Percentiles rank a stretch among this genome's conserved stretches.
Evolutionary conservation across 768 basidiomycete genomes (phyloP).

Genomic region (Lactifluus piperatus): DNA sequence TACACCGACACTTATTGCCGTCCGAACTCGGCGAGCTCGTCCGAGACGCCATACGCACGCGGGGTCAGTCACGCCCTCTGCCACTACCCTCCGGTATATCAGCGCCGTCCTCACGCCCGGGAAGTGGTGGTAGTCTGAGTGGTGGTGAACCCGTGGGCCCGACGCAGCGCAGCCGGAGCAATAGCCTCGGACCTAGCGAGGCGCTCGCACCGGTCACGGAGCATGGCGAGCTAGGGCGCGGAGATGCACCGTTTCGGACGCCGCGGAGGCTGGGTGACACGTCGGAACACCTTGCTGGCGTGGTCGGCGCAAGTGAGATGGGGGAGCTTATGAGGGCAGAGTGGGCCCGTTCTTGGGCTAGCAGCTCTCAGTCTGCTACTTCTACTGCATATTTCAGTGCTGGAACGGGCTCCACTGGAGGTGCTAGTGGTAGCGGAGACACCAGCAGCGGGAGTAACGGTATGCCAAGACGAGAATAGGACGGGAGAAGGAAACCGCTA

Average conservation of each 20-base stretch:
- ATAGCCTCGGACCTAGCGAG: conserved; percentile 13
- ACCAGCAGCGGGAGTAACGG: not conserved
- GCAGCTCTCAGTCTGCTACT: not conserved
- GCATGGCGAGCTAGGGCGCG: conserved; percentile 8
- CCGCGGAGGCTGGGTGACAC: not conserved
- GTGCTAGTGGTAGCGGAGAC: not conserved
- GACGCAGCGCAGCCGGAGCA: conserved; percentile 11
- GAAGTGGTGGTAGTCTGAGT: not conserved
- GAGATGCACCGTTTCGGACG: not conserved
- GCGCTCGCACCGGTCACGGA: conserved; percentile 18
- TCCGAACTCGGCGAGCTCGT: conserved; percentile 18
- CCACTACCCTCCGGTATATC: not conserved
- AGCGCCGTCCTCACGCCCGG: not conserved
- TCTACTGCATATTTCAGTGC: conserved; percentile 1
- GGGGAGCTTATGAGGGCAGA: not conserved
- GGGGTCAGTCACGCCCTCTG: conserved; percentile 1
- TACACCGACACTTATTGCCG: conserved; percentile 4
- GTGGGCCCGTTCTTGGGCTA: conserved; percentile 5
- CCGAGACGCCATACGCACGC: conserved; percentile 3
- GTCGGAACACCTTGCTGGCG: not conserved
- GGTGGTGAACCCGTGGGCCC: not conserved
- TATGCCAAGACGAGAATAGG: not conserved
- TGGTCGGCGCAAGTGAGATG: not conserved
- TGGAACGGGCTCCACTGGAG: not conserved
- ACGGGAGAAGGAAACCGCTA: not conserved